A percentile compares a stretch with the other conserved stretches of the same genome.
phyloP scores from a whole-genome alignment of 352 stramenopile genomes.

The Globisporangium acanthophoron region DNA sequence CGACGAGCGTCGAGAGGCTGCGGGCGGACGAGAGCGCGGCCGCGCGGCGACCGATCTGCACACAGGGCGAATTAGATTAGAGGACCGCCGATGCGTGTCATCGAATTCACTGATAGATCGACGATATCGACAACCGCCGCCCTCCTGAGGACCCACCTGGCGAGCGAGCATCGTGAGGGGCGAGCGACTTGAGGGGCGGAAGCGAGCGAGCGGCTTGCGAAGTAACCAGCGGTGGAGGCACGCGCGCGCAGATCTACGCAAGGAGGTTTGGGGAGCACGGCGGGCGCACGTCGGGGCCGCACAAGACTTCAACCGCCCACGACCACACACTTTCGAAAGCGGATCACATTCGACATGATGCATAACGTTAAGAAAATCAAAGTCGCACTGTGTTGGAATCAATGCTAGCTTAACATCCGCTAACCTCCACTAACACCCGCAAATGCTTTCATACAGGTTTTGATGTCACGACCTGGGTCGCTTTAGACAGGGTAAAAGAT shows the following conservation, averaged over 20 bases:
- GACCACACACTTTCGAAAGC: neutral
- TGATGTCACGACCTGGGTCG: too few species aligned
- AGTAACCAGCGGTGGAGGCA: neutral
- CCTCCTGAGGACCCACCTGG: conserved; percentile 16
- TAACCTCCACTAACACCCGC: too few species aligned
- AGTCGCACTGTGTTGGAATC: neutral
- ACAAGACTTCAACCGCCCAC: conserved; percentile 7
- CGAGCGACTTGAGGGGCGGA: too few species aligned
- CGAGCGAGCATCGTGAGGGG: conserved; percentile 24
- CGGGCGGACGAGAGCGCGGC: conserved; percentile 24
- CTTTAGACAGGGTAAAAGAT: neutral
- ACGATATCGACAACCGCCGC: too few species aligned
- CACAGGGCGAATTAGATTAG: neutral
- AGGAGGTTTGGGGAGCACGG: conserved; percentile 5
- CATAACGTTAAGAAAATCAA: neutral
- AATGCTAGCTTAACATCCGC: too few species aligned
- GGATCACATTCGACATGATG: neutral
- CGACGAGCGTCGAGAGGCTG: conserved; percentile 76
- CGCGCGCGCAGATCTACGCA: conserved; percentile 1
- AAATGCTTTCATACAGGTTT: too few species aligned
- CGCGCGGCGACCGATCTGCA: conserved; percentile 45
- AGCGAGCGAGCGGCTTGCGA: conserved; percentile 1
- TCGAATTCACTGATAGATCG: neutral
- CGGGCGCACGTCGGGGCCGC: conserved; percentile 10
- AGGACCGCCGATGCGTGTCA: neutral